Evolutionary conservation across 163 green algal species (phyloP).

Genomic region (Scenedesmus sp.): DNA sequence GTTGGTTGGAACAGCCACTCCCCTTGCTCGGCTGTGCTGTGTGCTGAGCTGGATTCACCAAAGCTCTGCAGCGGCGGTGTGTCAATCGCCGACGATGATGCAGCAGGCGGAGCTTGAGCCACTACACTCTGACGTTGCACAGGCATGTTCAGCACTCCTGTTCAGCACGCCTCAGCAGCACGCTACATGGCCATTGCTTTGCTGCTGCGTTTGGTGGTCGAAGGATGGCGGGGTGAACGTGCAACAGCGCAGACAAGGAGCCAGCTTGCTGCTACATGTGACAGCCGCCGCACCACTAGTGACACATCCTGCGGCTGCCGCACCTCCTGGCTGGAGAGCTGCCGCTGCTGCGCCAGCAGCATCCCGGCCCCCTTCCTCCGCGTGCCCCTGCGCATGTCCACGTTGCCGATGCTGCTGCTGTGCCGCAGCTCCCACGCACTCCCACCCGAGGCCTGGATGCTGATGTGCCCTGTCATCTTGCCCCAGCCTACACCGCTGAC

Average conservation of each 20-base stretch:
- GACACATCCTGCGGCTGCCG: neutral
- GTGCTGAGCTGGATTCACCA: neutral
- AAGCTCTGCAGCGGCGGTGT: neutral
- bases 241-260: no score
- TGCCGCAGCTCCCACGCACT: neutral
- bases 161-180: no score
- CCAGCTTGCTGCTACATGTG: neutral
- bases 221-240: no score
- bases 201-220: no score
- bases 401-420: neutral
- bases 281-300: neutral
- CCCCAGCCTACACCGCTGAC: neutral
- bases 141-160: no score
- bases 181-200: no score
- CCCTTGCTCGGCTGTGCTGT: neutral
- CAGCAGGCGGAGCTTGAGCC: neutral
- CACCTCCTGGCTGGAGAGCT: neutral
- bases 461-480: neutral
- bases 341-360: neutral
- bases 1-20: slow-evolving; percentile 7
- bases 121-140: no score
- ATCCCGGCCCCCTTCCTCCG: neutral
- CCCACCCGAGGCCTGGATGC: neutral
- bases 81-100: neutral
- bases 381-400: neutral